Base-by-base conservation (phyloP, 768 basidiomycete species). In the Boletus pseudopeckii region DNA sequence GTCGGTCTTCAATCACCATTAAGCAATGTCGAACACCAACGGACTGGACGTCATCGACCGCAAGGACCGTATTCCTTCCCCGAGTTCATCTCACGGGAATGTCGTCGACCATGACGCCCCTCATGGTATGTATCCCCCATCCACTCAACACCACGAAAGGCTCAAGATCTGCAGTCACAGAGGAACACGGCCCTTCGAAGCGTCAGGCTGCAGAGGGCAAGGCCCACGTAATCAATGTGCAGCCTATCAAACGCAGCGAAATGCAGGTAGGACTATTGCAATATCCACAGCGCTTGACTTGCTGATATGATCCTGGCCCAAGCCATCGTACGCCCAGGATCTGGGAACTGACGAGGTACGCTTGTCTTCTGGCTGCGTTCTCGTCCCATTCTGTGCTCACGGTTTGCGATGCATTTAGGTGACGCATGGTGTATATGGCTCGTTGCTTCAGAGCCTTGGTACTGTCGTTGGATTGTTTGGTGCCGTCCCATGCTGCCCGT, bases 291-390 rank as follows among this genome's bases (percentile, higher is more conserved):
- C 13, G 24, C 38, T 39, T 48, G 15, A 41, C 28, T 42, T 26
- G 15, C 53, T 67, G 48, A 61, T 14, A 48, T 26, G 24, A 26
- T n/a, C 26, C 43, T 33, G 7, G 14, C 26, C 4, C 10, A 53
- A 97, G 86, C 92, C 90, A 3, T 92, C 90, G 0, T 97, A 98
- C 69, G 84, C 93, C 3, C 93, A 98, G 72, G 92, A 95, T 69
- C 72, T 93, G 40, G 92, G 93, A 40, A 77, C 81, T 26, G 73
- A 69, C 7, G 84, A 84, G 66, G 81, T 83, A 43, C 18, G 71
- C 47, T 36, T 44, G 15, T 28, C 11, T 39, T 15, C 34, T 37
- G 18, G 28, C 24, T 26, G 17, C n/a, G 17, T 48, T n/a, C 37
- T 32, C 10, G 20, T 17, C 22, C 10, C 11, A 9, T 37, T 6